Conservation (phyloP, 768 basidiomycete genomes). For the Neoboletus brunneissimus region DNA sequence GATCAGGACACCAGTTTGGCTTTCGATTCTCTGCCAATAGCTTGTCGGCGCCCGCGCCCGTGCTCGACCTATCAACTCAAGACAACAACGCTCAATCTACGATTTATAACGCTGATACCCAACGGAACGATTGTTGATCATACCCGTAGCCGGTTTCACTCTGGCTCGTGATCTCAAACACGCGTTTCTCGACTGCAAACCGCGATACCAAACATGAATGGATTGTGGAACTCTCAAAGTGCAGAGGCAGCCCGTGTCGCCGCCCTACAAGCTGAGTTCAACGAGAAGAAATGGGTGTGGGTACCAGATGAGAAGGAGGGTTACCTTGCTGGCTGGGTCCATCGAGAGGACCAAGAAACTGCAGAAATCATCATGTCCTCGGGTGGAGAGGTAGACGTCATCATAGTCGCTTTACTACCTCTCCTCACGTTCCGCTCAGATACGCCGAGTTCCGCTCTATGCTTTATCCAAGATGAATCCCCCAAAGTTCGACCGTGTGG, state of each 20-base stretch:
- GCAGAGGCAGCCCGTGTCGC: conserved; percentile 79
- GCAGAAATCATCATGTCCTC: conserved; percentile 84
- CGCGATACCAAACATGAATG: conserved; percentile 40
- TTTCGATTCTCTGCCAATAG: neutral
- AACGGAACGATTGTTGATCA: neutral
- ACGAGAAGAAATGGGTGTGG: conserved; percentile 99
- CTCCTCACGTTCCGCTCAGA: conserved; percentile 35
- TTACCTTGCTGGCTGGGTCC: conserved; percentile 92
- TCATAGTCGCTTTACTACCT: neutral
- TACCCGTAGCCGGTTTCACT: conserved; percentile 6
- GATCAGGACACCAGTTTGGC: neutral
- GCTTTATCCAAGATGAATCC: conserved; percentile 95
- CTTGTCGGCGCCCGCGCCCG: conserved; percentile 1
- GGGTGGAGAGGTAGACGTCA: conserved; percentile 67
- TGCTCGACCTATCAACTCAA: neutral
- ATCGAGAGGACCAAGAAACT: conserved; percentile 78
- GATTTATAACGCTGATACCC: conserved; percentile 4
- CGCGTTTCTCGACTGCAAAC: conserved; percentile 12
- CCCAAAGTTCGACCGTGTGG: conserved; percentile 95
- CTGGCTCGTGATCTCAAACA: neutral
- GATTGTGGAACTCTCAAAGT: conserved; percentile 45
- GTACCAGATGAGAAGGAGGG: conserved; percentile 90
- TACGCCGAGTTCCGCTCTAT: conserved; percentile 70
- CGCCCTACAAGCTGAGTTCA: conserved; percentile 92
- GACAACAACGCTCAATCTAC: conserved; percentile 4